A percentile compares a stretch with the other conserved stretches of the same genome.
These are phyloP conservation scores for Amaranthus palmeri DNA, from an alignment of 148 eudicot genomes.

Conservation along the genomic window DNA sequence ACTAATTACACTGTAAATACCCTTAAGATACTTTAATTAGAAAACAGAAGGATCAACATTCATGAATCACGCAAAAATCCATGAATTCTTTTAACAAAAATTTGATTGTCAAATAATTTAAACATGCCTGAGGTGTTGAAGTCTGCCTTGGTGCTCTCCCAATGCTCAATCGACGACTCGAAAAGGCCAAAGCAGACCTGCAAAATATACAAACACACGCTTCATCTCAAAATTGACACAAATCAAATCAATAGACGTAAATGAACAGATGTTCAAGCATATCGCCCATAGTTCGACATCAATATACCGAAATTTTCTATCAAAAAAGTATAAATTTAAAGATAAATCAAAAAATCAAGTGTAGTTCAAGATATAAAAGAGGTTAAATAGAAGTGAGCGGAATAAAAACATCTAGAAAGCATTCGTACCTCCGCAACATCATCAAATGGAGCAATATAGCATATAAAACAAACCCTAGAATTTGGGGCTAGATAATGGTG, in stretches of 20 bases:
- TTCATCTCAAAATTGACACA: not conserved
- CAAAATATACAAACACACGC: not conserved
- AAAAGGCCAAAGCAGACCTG: conserved; percentile 59
- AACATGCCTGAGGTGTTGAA: conserved; percentile 48
- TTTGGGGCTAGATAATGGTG: not conserved
- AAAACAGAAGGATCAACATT: not conserved
- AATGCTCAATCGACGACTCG: conserved; percentile 35
- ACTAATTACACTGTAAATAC: not conserved
- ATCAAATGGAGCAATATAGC: conserved; percentile 3
- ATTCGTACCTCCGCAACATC: conserved; percentile 22
- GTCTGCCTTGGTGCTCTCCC: conserved; percentile 34
- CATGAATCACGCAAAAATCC: not conserved
- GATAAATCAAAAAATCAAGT: not conserved
- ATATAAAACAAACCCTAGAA: conserved; percentile 18
- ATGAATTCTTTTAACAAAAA: not conserved
- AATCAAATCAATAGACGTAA: not conserved
- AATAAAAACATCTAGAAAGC: not conserved
- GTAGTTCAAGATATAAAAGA: not conserved
- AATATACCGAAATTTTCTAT: not conserved
- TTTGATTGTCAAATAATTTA: not conserved
- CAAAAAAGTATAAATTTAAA: not conserved
- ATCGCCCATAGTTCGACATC: not conserved
- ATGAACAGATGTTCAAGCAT: too few relatives aligned
- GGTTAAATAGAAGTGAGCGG: not conserved
- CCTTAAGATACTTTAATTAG: not conserved